Evolutionary conservation across 2,329 filamentous ascomycete species (phyloP).

Genomic region (Fusarium sp.): DNA sequence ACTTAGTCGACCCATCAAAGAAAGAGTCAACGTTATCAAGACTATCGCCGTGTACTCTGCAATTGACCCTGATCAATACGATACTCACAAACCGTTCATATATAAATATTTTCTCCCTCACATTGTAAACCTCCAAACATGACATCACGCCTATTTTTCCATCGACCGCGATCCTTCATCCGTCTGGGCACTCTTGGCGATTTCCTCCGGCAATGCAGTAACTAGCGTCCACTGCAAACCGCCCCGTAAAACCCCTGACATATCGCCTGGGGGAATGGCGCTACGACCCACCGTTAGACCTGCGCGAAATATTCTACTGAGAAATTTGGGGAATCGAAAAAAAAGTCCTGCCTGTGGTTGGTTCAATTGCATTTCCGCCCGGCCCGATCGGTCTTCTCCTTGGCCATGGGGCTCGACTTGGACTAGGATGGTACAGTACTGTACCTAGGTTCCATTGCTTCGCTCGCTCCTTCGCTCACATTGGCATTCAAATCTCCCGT

Average conservation of each 20-base stretch:
- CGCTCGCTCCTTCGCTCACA: not conserved
- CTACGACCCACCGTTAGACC: conserved; percentile 16
- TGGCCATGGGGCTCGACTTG: conserved; percentile 13
- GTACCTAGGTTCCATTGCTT: not conserved
- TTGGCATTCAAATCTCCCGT: conserved; percentile 31
- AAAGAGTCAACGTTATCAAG: not conserved
- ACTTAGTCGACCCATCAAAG: not conserved
- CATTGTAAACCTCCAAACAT: not conserved
- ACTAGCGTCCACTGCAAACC: conserved; percentile 21
- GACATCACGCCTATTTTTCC: conserved; percentile 18
- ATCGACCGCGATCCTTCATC: not conserved
- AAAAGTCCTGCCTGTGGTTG: conserved; percentile 43
- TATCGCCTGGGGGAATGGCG: conserved; percentile 28
- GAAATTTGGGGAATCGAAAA: conserved; percentile 5
- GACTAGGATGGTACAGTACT: not conserved
- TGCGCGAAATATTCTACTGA: conserved; percentile 28
- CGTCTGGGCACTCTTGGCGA: conserved; percentile 24
- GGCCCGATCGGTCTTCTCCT: conserved; percentile 35
- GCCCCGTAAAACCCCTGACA: conserved; percentile 35
- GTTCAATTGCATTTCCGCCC: conserved; percentile 36
- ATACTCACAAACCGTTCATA: too few species aligned
- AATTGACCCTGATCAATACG: not conserved
- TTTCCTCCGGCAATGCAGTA: conserved; percentile 8
- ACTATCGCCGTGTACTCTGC: not conserved
- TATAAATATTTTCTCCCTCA: not conserved